Evolutionary conservation across 2,329 filamentous ascomycete genomes (phyloP).

Genomic region (Aspergillus sergii): DNA sequence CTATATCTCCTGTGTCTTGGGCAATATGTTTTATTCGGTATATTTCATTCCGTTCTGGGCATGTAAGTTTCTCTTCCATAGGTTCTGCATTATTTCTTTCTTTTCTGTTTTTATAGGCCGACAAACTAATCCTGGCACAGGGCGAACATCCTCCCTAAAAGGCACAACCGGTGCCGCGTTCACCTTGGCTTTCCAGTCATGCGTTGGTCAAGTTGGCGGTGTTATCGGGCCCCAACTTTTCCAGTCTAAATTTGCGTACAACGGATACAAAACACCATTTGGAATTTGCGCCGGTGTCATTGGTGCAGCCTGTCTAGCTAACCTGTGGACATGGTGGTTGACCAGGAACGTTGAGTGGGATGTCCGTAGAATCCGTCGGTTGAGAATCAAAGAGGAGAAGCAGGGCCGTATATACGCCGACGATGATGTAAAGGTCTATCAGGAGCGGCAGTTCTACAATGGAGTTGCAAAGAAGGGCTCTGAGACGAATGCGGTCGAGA

Average conservation of each 20-base stretch:
- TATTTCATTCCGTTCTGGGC: conserved; percentile 21
- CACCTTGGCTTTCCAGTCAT: conserved; percentile 15
- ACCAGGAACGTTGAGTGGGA: conserved; percentile 10
- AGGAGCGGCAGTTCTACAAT: conserved; percentile 10
- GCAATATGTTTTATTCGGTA: conserved; percentile 17
- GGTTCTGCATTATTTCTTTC: neutral
- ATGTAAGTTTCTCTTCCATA: conserved; percentile 6
- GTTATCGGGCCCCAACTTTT: conserved; percentile 15
- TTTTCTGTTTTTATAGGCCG: no score
- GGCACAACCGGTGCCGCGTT: conserved; percentile 15
- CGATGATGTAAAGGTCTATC: conserved; percentile 13
- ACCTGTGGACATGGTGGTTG: conserved; percentile 17
- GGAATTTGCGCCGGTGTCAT: conserved; percentile 12
- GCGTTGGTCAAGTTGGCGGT: conserved; percentile 17
- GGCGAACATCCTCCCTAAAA: conserved; percentile 7
- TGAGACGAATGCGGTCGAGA: neutral
- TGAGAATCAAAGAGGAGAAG: conserved; percentile 6
- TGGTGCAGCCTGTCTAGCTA: conserved; percentile 11
- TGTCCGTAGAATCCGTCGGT: neutral
- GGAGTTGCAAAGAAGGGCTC: neutral
- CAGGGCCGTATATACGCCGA: conserved; percentile 12
- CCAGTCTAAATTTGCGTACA: conserved; percentile 10
- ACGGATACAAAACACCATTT: conserved; percentile 18
- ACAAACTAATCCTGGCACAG: neutral
- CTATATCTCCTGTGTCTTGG: conserved; percentile 16